Evolutionary conservation across 1,284 basidiomycete genomes (phyloP), one percentile per base, ranked within the genome.

Genomic region (Rugosomyces carneus): DNA sequence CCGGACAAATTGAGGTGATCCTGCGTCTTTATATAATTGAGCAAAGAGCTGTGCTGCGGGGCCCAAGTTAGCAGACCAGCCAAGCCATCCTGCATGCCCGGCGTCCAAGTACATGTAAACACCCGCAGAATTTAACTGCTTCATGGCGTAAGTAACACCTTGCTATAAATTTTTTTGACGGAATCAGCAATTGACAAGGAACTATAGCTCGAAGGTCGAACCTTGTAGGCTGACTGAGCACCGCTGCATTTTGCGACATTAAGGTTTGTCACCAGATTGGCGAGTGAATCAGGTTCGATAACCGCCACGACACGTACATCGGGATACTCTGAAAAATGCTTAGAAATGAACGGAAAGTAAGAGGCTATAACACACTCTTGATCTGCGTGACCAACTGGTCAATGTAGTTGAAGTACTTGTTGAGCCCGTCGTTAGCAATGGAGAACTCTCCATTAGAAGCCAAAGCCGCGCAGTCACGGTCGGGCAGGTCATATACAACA

Each of bases 1-100:
- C 53, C 77, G 75, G 59, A 82, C 69, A 55, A 73, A 75, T 16
- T 66, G 51, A 15, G 78, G 75, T 18, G 67, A 69, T 24, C 76
- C 73, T 42, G 77, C 77, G 51, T 57, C 59, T 52, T 65, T 65
- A 64, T 69, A 80, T 40, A 81, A 62, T 49, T 70, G 57, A 36
- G 67, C 59, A 60, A 80, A 81, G 49, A 81, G 67, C 51, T 71
- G 64, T 27, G 78, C 80, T 42, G 78, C 78, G 42, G 79, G 79
- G 10, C 55, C 47, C 59, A 81, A 63, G 66, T 82, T 83, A 39
- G 78, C 78, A 50, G 77, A 65, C 80, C 80, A 82, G 38, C 80
- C 80, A 51, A 82, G 70, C 80, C 80, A 84, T 37, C 78, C 80
- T 40, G 78, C 78, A 54, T 82, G 78, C 32, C 79, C 80, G 55